These are phyloP conservation scores for Boletus subparvulus DNA, from an alignment of 768 basidiomycete genomes.

Conservation along the genomic window DNA sequence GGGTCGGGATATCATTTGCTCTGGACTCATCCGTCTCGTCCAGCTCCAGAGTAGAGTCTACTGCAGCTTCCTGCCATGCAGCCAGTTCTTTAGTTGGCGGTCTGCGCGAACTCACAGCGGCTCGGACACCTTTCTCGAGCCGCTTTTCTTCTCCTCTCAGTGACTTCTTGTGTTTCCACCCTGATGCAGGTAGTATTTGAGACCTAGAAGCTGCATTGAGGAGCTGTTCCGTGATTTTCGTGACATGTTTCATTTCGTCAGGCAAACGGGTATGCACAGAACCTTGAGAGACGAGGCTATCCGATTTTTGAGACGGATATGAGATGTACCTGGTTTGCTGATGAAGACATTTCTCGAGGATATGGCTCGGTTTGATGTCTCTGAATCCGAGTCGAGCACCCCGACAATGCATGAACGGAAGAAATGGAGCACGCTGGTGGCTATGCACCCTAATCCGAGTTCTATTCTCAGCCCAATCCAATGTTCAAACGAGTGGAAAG, in stretches of 20 bases:
- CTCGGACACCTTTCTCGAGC: constrained; percentile 26
- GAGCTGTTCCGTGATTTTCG: constrained; percentile 31
- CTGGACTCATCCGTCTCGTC: constrained; percentile 14
- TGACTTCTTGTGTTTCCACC: constrained; percentile 39
- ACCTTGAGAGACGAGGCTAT: background rate
- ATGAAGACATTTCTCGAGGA: constrained; percentile 10
- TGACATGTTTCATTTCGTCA: constrained; percentile 10
- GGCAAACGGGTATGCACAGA: background rate
- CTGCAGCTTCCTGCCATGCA: constrained; percentile 26
- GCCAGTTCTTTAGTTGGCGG: constrained; percentile 26
- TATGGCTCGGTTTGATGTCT: constrained; percentile 16
- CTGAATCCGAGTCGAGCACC: constrained; percentile 16
- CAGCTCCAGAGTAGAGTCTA: constrained; percentile 5
- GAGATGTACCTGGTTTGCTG: constrained; percentile 1
- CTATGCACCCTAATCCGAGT: constrained; percentile 14
- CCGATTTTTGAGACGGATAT: background rate
- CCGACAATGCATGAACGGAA: constrained; percentile 32
- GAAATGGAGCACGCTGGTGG: constrained; percentile 26
- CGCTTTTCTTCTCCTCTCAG: constrained; percentile 42
- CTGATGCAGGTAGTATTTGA: constrained; percentile 18
- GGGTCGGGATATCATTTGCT: constrained; percentile 24
- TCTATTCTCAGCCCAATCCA: background rate
- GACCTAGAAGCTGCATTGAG: constrained; percentile 35
- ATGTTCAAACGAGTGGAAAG: constrained; percentile 86
- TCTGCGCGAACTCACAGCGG: constrained; percentile 7